A percentile compares a stretch with the other conserved stretches of the same genome.
These are phyloP conservation scores for Kwoniella mangroviensis DNA, from an alignment of 768 basidiomycete species.

Conservation along the genomic window DNA sequence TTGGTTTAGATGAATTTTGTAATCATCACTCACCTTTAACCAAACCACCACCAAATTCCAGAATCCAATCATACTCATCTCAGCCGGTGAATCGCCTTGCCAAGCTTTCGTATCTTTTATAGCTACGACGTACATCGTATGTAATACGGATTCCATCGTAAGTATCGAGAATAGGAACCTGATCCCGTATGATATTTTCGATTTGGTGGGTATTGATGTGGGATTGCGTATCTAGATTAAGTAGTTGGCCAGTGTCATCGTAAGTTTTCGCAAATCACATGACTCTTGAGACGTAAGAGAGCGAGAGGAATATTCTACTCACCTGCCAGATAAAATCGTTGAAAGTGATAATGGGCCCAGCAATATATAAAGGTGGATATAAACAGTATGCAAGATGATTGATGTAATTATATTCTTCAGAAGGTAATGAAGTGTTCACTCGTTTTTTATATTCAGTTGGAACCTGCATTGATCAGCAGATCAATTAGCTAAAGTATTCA, in stretches of 20 bases:
- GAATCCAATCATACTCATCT: constrained; percentile 90
- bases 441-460: constrained; percentile 67
- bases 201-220: constrained; percentile 59
- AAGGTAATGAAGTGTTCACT: constrained; percentile 64
- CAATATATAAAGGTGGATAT: constrained; percentile 93
- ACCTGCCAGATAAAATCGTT: constrained; percentile 96
- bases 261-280: too few species aligned
- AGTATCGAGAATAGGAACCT: constrained; percentile 75
- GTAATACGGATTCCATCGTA: constrained; percentile 88
- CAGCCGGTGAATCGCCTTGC: constrained; percentile 73
- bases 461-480: not conserved
- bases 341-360: constrained; percentile 93
- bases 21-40: constrained; percentile 73
- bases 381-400: constrained; percentile 84
- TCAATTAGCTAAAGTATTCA: not conserved
- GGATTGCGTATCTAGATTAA: constrained; percentile 67
- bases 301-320: constrained; percentile 33
- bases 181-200: constrained; percentile 64
- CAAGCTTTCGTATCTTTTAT: constrained; percentile 79
- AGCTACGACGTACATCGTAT: constrained; percentile 95
- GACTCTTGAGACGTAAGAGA: too few species aligned
- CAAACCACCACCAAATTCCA: constrained; percentile 97
- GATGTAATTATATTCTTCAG: constrained; percentile 67
- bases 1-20: too few species aligned
- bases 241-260: not conserved